A percentile compares a stretch with the other conserved stretches of the same genome.
These are phyloP conservation scores for Glomus cerebriforme DNA, from an alignment of 192 early-diverging fungal species.

Conservation along the genomic window DNA sequence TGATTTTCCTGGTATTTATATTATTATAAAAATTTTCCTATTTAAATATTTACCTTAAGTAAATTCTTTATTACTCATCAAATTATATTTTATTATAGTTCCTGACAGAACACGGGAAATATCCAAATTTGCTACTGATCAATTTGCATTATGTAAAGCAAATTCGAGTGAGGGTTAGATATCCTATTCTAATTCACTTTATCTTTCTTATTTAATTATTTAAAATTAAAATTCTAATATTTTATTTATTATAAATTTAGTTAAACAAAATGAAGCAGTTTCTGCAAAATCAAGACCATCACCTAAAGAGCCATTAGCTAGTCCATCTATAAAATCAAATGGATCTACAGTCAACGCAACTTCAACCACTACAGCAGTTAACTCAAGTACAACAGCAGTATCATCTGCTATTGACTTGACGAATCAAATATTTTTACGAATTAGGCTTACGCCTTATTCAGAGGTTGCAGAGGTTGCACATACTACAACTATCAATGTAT, in stretches of 20 bases:
- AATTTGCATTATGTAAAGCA: constrained; percentile 86
- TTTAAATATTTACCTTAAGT: constrained; percentile 20
- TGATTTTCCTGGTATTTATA: constrained; percentile 81
- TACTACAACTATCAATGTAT: constrained; percentile 85
- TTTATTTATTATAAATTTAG: constrained; percentile 22
- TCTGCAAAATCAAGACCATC: background rate
- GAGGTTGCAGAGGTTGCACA: constrained; percentile 73
- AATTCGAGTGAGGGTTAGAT: constrained; percentile 65
- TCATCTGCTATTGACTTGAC: constrained; percentile 31
- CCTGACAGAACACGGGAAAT: constrained; percentile 87
- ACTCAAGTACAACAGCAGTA: background rate
- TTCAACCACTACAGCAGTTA: background rate
- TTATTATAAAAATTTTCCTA: background rate
- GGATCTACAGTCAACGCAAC: background rate
- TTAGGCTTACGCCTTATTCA: constrained; percentile 50
- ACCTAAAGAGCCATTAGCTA: background rate
- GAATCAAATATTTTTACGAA: constrained; percentile 55
- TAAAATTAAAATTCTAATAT: background rate
- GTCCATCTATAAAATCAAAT: background rate
- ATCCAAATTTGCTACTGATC: constrained; percentile 83
- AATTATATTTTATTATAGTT: constrained; percentile 48
- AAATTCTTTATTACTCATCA: background rate
- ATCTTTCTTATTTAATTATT: background rate
- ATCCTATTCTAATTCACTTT: constrained; percentile 6
- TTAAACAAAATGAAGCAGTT: constrained; percentile 40